These are phyloP conservation scores for Diutina ranongensis DNA, from an alignment of 1,139 yeast genomes.

Conservation along the genomic window DNA sequence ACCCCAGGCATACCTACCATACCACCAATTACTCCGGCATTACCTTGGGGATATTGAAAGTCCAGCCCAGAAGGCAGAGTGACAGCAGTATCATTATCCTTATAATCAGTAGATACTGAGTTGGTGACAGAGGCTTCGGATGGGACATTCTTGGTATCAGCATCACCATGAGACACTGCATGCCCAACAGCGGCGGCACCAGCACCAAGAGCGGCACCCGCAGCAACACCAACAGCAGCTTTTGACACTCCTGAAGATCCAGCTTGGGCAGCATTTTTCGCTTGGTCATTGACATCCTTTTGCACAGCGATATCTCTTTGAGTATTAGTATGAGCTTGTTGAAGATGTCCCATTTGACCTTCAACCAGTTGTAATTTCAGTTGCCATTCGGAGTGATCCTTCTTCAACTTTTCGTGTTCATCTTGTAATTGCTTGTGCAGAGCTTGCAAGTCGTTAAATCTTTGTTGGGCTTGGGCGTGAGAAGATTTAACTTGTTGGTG, in stretches of 20 bases:
- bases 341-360: background rate
- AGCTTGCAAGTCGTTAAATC: background rate
- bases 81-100: slow-evolving; percentile 38
- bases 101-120: slow-evolving; percentile 20
- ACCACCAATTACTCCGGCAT: slow-evolving; percentile 27
- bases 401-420: background rate
- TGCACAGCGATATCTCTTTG: background rate
- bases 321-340: background rate
- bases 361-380: background rate
- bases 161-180: background rate
- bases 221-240: background rate
- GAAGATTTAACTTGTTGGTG: slow-evolving; percentile 1
- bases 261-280: background rate
- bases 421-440: background rate
- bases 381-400: background rate
- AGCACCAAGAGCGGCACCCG: background rate
- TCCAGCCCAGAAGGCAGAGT: slow-evolving; percentile 48
- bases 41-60: slow-evolving; percentile 34
- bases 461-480: background rate
- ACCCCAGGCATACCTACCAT: slow-evolving; percentile 39
- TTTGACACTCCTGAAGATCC: too few relatives aligned
- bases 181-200: background rate
- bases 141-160: background rate
- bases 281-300: background rate
- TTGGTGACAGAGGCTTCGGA: background rate